Evolutionary conservation across 2,329 filamentous ascomycete species (phyloP).

Genomic region (Rhinocladiella similis): DNA sequence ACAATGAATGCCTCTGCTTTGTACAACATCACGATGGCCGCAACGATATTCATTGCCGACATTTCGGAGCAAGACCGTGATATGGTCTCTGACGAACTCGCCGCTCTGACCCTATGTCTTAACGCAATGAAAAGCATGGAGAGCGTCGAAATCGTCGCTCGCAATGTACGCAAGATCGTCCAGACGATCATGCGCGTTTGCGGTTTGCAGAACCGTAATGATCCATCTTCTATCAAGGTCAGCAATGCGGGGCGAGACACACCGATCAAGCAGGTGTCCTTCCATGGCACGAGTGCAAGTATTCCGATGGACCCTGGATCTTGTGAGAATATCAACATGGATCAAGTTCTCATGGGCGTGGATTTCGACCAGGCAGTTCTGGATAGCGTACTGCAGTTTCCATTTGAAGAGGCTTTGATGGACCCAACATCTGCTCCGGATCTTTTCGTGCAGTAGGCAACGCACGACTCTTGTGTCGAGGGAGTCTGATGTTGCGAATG

Average conservation of each 20-base stretch:
- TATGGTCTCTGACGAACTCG: slow-evolving; percentile 1
- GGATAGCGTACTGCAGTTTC: not conserved
- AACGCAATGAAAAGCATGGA: slow-evolving; percentile 14
- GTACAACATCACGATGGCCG: slow-evolving; percentile 17
- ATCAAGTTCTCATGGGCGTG: too few relatives aligned
- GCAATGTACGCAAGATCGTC: slow-evolving; percentile 10
- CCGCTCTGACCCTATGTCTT: slow-evolving; percentile 10
- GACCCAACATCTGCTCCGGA: not conserved
- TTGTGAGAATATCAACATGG: too few relatives aligned
- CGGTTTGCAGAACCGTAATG: too few relatives aligned
- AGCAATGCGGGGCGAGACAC: too few relatives aligned
- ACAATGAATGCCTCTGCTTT: slow-evolving; percentile 9
- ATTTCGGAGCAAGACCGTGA: slow-evolving; percentile 2
- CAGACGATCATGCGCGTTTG: slow-evolving; percentile 18
- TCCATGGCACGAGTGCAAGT: too few relatives aligned
- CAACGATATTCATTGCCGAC: slow-evolving; percentile 12
- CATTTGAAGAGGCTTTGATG: not conserved
- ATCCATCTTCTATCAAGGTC: too few relatives aligned
- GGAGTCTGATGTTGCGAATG: too few relatives aligned
- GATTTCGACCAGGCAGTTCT: too few relatives aligned
- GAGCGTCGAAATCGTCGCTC: slow-evolving; percentile 10
- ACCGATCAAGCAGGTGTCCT: too few relatives aligned
- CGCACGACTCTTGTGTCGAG: too few relatives aligned
- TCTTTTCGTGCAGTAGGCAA: too few relatives aligned
- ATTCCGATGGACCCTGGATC: too few relatives aligned